Evolutionary conservation across 1,139 yeast genomes (phyloP), one percentile per base, ranked within the genome.

Genomic region (Lodderomyces parapsilosis): DNA sequence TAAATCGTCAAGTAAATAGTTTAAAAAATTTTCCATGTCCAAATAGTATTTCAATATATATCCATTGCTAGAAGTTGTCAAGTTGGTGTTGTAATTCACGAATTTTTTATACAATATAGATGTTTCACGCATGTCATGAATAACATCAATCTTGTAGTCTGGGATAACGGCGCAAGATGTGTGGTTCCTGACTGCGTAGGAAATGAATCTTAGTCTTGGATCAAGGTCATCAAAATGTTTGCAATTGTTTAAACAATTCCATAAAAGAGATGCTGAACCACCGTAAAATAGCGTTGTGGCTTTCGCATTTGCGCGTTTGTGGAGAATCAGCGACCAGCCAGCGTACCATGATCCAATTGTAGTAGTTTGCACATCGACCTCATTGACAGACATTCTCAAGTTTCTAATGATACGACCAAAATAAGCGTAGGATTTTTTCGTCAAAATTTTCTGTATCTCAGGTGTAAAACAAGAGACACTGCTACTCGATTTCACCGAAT

Each of bases 321-420:
- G 67, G 34, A 70, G 55, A 46, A 63, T 66, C 15, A 66, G 61
- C 0, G 72, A 59, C 65, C 72, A 69, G 1, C 71, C 62, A 1
- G 73, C 60, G 42, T 66, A 61, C 36, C 71, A 55, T 9, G 76
- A 70, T 23, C 71, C 64, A 35, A 64, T 60, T 2, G 73, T 63
- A 2, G 75, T 65, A 44, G 59, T 66, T 43, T 70, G 75, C 11
- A 65, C 55, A 43, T 66, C 70, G 37, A 60, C 57, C 18, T 54
- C 49, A 22, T 56, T 56, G 32, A 71, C 56, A 1, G 71, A 60
- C 37, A 62, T 63, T 32, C 74, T 51, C 27, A 71, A 56, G 38
- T 65, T 62, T 22, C 58, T 57, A 10, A 71, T 68, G 38, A 70
- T 56, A 19, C 51, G 50, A 1, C 74, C 74, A 48, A 68, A 71